A percentile compares a stretch with the other conserved stretches of the same genome.
These are phyloP conservation scores for Psidium friedrichsthalianum DNA, from an alignment of 345 rosid species.

Conservation along the genomic window DNA sequence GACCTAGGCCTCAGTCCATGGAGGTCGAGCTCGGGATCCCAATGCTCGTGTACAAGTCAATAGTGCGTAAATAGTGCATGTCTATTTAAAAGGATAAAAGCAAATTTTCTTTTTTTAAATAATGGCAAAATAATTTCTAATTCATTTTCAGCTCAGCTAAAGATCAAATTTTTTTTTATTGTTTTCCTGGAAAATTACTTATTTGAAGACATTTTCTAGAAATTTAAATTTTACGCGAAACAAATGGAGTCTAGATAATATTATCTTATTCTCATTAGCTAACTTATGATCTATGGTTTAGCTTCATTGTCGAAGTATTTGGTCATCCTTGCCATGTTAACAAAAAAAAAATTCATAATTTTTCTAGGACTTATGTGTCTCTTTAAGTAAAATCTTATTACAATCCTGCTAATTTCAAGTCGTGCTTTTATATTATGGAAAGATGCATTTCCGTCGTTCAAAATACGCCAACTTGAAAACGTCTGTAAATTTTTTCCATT, in stretches of 20 bases:
- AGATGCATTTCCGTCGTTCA: neutral
- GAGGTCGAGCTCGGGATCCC: neutral
- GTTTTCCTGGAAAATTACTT: neutral
- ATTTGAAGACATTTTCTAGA: fast-evolving
- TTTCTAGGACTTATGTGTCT: neutral
- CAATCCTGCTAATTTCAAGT: fast-evolving
- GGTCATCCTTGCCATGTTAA: neutral
- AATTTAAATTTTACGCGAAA: neutral
- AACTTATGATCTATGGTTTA: neutral
- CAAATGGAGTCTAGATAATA: neutral
- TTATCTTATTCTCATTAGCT: neutral
- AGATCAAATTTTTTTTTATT: neutral
- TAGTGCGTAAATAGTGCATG: fast-evolving
- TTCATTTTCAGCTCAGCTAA: neutral
- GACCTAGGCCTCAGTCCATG: fast-evolving
- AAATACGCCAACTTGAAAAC: fast-evolving
- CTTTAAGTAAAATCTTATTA: neutral
- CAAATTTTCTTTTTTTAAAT: neutral
- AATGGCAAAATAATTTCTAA: neutral
- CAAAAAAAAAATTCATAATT: neutral
- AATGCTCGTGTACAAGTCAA: fast-evolving
- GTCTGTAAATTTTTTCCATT: fast-evolving
- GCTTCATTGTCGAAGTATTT: neutral
- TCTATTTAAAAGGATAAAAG: neutral
- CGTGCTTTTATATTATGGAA: neutral